Base-by-base conservation (phyloP, 1,139 yeast species). In the Candida tetrigidarum region DNA sequence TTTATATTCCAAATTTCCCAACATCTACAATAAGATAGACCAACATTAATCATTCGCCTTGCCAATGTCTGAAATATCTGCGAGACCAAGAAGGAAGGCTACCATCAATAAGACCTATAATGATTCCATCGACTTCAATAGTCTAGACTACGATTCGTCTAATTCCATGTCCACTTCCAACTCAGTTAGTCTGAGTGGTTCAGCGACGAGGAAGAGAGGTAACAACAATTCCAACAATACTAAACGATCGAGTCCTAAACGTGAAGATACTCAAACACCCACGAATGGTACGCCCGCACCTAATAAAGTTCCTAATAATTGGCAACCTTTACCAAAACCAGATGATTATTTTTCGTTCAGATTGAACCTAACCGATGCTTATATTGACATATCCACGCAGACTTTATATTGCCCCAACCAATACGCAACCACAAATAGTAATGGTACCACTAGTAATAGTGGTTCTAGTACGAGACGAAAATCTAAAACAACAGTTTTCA, bases 81-180 rank as follows among this genome's bases (percentile, higher is more conserved):
- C 59, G 12, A 59, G 80, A 49, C 80, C 80, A 25, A 71, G 66
- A 52, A 60, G 80, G 41, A 73, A 72, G 57, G 79, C 80, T 19
- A 64, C 80, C 19, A 64, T 62, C 39, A 73, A 71, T 55, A 74
- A 71, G 58, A 63, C 74, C 9, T 75, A 75, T 52, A 64, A 62
- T 46, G 79, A 74, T 48, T 51, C 68, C 3, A 46, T 66, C 19
- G 76, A 72, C n/a, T 34, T 37, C 20, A 34, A 15, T 15, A 37
- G 26, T 14, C 33, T 42, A 26, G 53, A 50, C 11, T 42, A 40
- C 18, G 51, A 50, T 15, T 41, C 49, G 12, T 27, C 40, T 20
- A 30, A 41, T 12, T 44, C 48, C 22, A 36, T 27, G 26, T 43
- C 50, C 12, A 29, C 41, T n/a, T 9, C 40, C 2, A 32, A 10